Base-by-base conservation (phyloP, 2,329 filamentous ascomycete genomes). In the Colletotrichum siamense region DNA sequence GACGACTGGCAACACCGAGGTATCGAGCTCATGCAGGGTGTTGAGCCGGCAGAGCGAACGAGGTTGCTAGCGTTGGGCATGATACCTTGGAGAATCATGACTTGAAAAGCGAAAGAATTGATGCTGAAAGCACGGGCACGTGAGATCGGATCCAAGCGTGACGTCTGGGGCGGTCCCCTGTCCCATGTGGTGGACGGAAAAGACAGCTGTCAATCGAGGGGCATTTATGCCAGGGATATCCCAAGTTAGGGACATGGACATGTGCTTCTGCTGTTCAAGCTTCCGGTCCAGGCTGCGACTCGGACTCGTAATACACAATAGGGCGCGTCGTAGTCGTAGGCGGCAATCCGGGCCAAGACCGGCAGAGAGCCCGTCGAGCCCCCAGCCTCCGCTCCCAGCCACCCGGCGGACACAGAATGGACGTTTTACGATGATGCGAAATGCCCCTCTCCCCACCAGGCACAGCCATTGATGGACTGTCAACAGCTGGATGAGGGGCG, bases 131-230 rank as follows among this genome's bases (percentile, higher is more conserved):
- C 34, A n/a, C 13, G 32, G 12, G 22, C 61, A 66, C 61, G 61
- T 66, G 72, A 72, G 49, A 30, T 64, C 32, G n/a, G 62, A 64
- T 26, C 22, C 22, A 64, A 64, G 34, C n/a, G 24, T 36, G 12
- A 64, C 34, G 32, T n/a, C n/a, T 62, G 24, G 36, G 69, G 39
- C 55, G 65, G 32, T 69, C 36, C 65, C 64, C 39, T 69, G 32
- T 69, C 30, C 65, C 64, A 44, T 69, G 44, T 59, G 28, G 65
- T 68, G 12, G 70, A 44, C 44, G 44, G 44, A 44, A 30, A 73
- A 64, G 73, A 73, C 70, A 74, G 74, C 70, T 74, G 70, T 73
- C 59, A 73, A 28, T 24, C 26, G 39, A 16, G 67, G 49, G 49
- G 52, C 22, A 28, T 10, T 16, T 13, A 44, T 16, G 57, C 26